A percentile compares a stretch with the other conserved stretches of the same genome.
phyloP scores from a whole-genome alignment of 495 filamentous ascomycete species.

The Parathielavia hyrcaniae region DNA sequence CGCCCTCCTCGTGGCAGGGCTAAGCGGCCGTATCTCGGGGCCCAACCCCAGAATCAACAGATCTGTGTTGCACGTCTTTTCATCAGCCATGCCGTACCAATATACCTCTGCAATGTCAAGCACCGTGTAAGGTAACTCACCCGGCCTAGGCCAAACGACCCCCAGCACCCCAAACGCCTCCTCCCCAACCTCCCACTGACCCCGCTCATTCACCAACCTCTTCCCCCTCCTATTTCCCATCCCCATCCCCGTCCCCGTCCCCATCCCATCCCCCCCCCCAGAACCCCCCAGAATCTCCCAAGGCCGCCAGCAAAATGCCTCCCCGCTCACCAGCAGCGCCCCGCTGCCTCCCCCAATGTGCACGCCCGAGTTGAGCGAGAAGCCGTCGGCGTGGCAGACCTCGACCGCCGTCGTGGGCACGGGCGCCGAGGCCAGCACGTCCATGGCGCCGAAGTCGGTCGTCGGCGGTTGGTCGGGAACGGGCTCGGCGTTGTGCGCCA shows the following conservation, averaged over 20 bases:
- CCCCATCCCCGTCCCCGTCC: constrained; percentile 41
- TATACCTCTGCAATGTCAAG: not conserved
- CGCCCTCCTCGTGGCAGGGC: constrained; percentile 61
- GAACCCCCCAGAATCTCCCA: constrained; percentile 55
- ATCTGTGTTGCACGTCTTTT: constrained; percentile 64
- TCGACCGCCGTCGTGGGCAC: constrained; percentile 78
- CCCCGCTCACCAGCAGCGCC: constrained; percentile 70
- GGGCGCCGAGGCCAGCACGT: constrained; percentile 73
- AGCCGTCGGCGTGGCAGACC: constrained; percentile 67
- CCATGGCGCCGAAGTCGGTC: constrained; percentile 68
- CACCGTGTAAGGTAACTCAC: constrained; percentile 52
- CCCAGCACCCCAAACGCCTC: constrained; percentile 72
- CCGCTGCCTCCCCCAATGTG: constrained; percentile 59
- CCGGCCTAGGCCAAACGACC: constrained; percentile 83
- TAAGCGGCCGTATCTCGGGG: constrained; percentile 62
- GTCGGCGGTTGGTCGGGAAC: constrained; percentile 30
- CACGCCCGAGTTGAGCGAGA: constrained; percentile 71
- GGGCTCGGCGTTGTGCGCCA: constrained; percentile 23
- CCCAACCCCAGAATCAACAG: constrained; percentile 83
- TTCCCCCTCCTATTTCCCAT: not conserved
- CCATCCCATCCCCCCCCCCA: constrained; percentile 38
- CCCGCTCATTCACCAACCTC: constrained; percentile 62
- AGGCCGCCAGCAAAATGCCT: constrained; percentile 82
- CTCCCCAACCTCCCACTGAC: constrained; percentile 68
- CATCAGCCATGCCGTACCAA: constrained; percentile 2